These are phyloP conservation scores for Cajanus cajan DNA, from an alignment of 306 rosid species.

Conservation along the genomic window DNA sequence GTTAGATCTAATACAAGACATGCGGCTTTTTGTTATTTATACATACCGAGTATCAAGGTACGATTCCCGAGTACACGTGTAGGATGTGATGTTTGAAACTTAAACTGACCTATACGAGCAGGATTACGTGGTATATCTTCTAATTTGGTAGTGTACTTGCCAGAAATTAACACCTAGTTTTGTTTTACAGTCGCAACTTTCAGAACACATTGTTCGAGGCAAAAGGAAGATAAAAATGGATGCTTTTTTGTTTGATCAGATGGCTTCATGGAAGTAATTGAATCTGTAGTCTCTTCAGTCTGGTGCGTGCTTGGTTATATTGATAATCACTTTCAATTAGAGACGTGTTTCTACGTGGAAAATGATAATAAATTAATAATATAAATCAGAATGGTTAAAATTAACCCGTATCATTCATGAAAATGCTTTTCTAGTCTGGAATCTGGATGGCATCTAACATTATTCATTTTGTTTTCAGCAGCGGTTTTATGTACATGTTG, in stretches of 20 bases:
- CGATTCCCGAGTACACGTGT: background rate
- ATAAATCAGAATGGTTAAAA: background rate
- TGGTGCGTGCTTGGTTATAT: background rate
- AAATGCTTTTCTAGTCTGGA: background rate
- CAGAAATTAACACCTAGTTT: background rate
- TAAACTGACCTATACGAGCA: background rate
- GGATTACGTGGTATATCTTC: background rate
- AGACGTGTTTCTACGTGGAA: background rate
- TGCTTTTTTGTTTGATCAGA: background rate
- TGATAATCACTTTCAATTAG: background rate
- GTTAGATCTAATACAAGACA: background rate
- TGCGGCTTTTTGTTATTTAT: background rate
- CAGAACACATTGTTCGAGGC: background rate
- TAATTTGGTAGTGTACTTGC: background rate
- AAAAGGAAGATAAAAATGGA: background rate
- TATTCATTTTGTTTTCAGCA: background rate
- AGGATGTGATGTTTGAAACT: background rate
- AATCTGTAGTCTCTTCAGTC: background rate
- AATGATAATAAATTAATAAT: background rate
- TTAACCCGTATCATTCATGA: background rate
- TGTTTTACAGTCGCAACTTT: background rate
- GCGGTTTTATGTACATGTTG: background rate
- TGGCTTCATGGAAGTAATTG: background rate
- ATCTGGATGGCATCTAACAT: background rate
- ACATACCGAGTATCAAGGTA: no score